phyloP scores from a whole-genome alignment of 208 protist species.

The Trypanosoma vivax region DNA sequence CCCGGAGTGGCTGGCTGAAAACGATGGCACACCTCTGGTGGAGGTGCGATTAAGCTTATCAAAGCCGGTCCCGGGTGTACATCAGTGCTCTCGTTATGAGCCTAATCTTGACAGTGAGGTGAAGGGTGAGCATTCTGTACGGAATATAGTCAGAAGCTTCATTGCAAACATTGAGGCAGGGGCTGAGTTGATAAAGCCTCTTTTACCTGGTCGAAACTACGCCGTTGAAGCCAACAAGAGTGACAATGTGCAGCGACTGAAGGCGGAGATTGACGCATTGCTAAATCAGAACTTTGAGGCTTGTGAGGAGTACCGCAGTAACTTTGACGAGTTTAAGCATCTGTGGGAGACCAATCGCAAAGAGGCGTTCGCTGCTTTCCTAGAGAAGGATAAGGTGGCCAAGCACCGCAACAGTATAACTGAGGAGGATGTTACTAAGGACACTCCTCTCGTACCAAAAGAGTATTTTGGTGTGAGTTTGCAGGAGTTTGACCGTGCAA shows the following conservation, averaged over 20 bases:
- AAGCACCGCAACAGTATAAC: conserved; percentile 31
- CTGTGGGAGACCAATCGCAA: conserved; percentile 91
- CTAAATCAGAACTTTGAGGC: conserved; percentile 67
- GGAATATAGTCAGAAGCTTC: conserved; percentile 48
- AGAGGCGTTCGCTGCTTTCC: conserved; percentile 80
- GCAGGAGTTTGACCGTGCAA: conserved; percentile 90
- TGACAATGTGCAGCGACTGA: conserved; percentile 51
- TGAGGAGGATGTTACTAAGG: conserved; percentile 35
- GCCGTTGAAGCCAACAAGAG: conserved; percentile 47
- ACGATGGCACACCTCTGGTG: conserved; percentile 87
- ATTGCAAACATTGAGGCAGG: conserved; percentile 62
- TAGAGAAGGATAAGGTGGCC: conserved; percentile 51
- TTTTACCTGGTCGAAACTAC: conserved; percentile 43
- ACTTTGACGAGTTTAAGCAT: conserved; percentile 86
- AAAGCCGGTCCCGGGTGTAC: conserved; percentile 37
- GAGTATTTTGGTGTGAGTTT: conserved; percentile 90
- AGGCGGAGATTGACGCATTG: conserved; percentile 61
- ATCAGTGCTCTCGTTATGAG: conserved; percentile 67
- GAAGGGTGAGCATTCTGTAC: conserved; percentile 36
- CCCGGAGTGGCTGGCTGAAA: conserved; percentile 77
- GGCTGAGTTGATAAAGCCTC: conserved; percentile 48
- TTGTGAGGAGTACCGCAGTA: conserved; percentile 75
- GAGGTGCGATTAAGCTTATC: conserved; percentile 88
- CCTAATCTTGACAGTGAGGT: conserved; percentile 38
- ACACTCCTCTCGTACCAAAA: conserved; percentile 27